Percentiles rank a stretch among this genome's conserved stretches.
phyloP scores from a whole-genome alignment of 208 protist species.

The Vickermania spadyakhi region DNA sequence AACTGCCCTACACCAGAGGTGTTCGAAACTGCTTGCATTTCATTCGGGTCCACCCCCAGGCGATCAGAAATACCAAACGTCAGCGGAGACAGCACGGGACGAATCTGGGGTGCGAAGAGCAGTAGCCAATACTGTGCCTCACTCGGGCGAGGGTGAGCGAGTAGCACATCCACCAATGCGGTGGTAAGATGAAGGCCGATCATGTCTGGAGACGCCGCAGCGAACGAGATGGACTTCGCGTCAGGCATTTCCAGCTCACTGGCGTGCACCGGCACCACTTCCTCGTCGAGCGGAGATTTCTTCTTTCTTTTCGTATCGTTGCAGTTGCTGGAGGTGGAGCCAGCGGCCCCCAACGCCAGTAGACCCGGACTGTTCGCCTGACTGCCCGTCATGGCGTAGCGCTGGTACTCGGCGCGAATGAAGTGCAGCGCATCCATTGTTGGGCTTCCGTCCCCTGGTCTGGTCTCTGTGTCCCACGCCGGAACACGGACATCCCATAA shows the following conservation, averaged over 20 bases:
- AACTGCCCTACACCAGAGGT: neutral
- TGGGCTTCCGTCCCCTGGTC: neutral
- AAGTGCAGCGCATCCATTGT: neutral
- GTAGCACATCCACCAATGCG: constrained; percentile 65
- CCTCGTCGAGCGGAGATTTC: constrained; percentile 57
- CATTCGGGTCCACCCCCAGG: neutral
- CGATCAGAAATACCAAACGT: neutral
- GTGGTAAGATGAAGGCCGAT: constrained; percentile 19
- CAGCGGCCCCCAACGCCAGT: neutral
- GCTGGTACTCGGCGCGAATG: neutral
- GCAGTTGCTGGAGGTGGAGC: neutral
- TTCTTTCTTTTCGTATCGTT: neutral
- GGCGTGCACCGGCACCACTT: constrained; percentile 58
- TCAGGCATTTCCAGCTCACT: constrained; percentile 40
- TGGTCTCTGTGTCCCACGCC: too few species aligned
- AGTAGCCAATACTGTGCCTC: constrained; percentile 56
- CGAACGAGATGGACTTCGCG: constrained; percentile 36
- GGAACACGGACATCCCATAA: too few species aligned
- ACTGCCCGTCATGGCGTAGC: neutral
- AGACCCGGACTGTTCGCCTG: neutral
- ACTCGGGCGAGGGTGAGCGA: constrained; percentile 50
- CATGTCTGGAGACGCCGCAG: neutral
- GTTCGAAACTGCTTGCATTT: neutral
- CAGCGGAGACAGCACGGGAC: constrained; percentile 31
- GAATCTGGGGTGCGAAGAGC: constrained; percentile 47